A percentile compares a stretch with the other conserved stretches of the same genome.
Evolutionary conservation across 73 alveolate genomes (phyloP).

Genomic region (Symbiodinium pilosum): DNA sequence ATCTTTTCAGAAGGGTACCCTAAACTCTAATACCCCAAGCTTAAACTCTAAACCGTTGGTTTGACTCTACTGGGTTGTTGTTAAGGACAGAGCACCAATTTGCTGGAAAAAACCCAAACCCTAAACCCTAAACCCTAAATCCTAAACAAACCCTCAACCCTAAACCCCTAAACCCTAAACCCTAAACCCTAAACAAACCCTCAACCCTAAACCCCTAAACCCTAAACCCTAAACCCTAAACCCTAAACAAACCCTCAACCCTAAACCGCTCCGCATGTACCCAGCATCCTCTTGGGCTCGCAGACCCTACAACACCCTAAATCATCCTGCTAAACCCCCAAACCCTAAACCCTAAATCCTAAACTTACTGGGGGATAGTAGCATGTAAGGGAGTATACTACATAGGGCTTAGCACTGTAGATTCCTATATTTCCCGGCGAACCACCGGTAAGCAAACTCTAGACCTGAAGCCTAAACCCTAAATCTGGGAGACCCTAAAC

Average conservation of each 20-base stretch:
- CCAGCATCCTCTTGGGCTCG: neutral
- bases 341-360: neutral
- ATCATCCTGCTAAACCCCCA: neutral
- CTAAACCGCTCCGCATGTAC: neutral
- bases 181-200: neutral
- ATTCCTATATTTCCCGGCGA: too few species aligned
- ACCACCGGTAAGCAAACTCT: too few species aligned
- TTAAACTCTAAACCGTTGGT: neutral
- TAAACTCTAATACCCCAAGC: neutral
- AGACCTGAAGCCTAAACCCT: too few species aligned
- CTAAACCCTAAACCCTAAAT: neutral
- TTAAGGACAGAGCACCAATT: neutral
- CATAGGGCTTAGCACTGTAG: too few species aligned
- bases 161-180: neutral
- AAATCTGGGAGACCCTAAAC: too few species aligned
- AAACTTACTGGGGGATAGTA: neutral
- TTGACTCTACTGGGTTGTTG: too few species aligned
- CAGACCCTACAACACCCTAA: neutral
- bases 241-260: neutral
- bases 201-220: neutral
- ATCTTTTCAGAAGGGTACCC: too few species aligned
- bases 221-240: neutral
- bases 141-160: neutral
- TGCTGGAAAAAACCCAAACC: neutral
- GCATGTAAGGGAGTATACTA: too few species aligned